These are phyloP conservation scores for Microbotryomycetes sp. DNA, from an alignment of 1,284 basidiomycete species.

Conservation along the genomic window DNA sequence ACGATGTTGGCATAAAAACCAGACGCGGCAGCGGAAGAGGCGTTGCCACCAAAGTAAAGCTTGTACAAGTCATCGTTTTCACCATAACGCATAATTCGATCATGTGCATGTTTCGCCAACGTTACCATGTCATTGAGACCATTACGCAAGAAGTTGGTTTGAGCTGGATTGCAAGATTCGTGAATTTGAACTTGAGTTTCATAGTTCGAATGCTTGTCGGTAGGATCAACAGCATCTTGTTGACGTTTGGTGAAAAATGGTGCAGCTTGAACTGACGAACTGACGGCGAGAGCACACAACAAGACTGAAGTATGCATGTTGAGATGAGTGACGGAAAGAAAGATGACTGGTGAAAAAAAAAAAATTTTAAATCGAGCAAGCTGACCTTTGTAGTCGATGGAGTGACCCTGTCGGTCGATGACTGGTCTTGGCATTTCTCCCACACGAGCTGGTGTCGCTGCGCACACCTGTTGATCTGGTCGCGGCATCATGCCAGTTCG, in stretches of 20 bases:
- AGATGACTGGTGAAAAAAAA: too few relatives aligned
- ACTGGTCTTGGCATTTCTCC: too few relatives aligned
- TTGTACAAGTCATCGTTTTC: constrained; percentile 16
- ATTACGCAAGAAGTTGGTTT: constrained; percentile 13
- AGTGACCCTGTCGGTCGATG: too few relatives aligned
- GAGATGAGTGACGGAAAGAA: too few relatives aligned
- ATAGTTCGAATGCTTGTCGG: background rate
- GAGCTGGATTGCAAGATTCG: constrained; percentile 19
- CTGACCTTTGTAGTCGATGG: too few relatives aligned
- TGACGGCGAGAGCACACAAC: constrained; percentile 3
- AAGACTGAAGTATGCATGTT: constrained; percentile 6
- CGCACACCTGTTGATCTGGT: too few relatives aligned
- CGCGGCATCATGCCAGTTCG: too few relatives aligned
- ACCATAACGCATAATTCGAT: constrained; percentile 12
- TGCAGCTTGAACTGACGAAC: constrained; percentile 10
- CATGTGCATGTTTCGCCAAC: constrained; percentile 17
- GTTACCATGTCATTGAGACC: constrained; percentile 21
- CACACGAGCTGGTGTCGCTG: too few relatives aligned
- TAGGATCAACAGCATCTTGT: background rate
- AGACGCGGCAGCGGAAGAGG: constrained; percentile 2
- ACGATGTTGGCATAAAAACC: constrained; percentile 19
- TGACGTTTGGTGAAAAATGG: constrained; percentile 12
- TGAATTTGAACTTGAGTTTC: constrained; percentile 20
- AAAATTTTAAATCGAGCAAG: too few relatives aligned
- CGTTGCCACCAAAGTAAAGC: constrained; percentile 20